Base-by-base conservation (phyloP, 805 yeast genomes). In the Torulaspora microellipsoides region DNA sequence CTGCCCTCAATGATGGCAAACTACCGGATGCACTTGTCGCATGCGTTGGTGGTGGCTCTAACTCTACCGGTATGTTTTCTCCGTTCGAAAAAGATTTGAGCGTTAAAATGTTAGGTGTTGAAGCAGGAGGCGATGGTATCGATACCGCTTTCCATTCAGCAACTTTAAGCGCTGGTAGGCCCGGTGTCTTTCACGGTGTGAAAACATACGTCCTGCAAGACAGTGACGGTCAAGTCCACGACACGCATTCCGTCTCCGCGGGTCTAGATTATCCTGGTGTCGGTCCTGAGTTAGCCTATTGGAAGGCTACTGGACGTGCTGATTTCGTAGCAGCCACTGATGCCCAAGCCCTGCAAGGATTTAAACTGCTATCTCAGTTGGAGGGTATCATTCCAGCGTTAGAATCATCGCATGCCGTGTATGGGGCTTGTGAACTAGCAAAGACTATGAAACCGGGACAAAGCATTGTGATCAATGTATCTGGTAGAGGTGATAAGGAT, bases 201-300 rank as follows among this genome's bases (percentile, higher is more conserved):
- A 85, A 77, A 67, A 91, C 99, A 3, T 93, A 83, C 57, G 95
- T 93, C 30, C 76, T 93, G 62, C 99, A 93, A 70, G 86, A 83
- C 58, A 58, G 64, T 13, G 98, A 93, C 64, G 99, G 99, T 41
- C 99, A 93, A 71, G 87, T 93, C 47, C 95, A 85, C 54, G 99
- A 93, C 62, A 93, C 99, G 9, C 98, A 93, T 66, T 91, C 98
- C 15, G 95, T 93, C 31, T 87, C 96, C 51, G 99, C 99, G 31
- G 99, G 99, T 54, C 76, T 93, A 59, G 99, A 93, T 68, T 93
- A 93, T 65, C 99, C 99, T 20, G 99, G 97, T 68, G 99, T 93
- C 36, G 99, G 99, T 35, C 99, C 99, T 27, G 98, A 93, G 69
- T 75, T 93, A 55, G 95, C 98, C 2, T 79, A 76, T 64, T 93